Evolutionary conservation across 2,329 filamentous ascomycete species (phyloP).

Genomic region (Fusarium praegraminearum): DNA sequence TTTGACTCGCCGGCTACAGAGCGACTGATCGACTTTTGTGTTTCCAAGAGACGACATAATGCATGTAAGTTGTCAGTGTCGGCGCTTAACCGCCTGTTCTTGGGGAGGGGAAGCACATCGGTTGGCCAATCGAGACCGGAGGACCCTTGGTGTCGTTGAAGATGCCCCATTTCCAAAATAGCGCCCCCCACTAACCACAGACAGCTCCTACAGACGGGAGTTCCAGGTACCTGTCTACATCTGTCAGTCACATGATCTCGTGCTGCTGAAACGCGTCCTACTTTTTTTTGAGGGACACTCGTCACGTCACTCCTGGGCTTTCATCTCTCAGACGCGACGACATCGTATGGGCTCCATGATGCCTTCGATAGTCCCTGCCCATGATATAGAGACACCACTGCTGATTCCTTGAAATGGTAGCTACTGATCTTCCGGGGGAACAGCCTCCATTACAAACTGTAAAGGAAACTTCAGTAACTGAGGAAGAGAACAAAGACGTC

Average conservation of each 20-base stretch:
- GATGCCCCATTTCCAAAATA: slow-evolving; percentile 44
- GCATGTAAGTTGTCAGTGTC: slow-evolving; percentile 47
- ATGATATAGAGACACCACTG: slow-evolving; percentile 4
- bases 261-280: slow-evolving; percentile 31
- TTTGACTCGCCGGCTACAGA: slow-evolving; percentile 37
- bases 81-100: slow-evolving; percentile 49
- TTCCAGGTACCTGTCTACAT: background rate
- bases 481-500: slow-evolving; percentile 11
- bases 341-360: slow-evolving; percentile 34
- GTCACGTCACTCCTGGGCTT: slow-evolving; percentile 38
- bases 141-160: slow-evolving; percentile 46
- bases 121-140: slow-evolving; percentile 39
- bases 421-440: slow-evolving; percentile 27
- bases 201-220: slow-evolving; percentile 1
- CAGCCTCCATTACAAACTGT: slow-evolving; percentile 24
- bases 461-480: slow-evolving; percentile 3
- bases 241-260: slow-evolving; percentile 42
- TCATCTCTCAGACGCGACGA: slow-evolving; percentile 38
- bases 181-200: slow-evolving; percentile 39
- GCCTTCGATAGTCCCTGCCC: slow-evolving; percentile 20
- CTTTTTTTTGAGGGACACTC: slow-evolving; percentile 13
- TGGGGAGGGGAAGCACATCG: slow-evolving; percentile 42
- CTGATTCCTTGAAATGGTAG: slow-evolving; percentile 38
- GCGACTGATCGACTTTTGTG: slow-evolving; percentile 39
- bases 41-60: slow-evolving; percentile 44